Base-by-base conservation (phyloP, 768 basidiomycete genomes). In the Suillus bovinus region DNA sequence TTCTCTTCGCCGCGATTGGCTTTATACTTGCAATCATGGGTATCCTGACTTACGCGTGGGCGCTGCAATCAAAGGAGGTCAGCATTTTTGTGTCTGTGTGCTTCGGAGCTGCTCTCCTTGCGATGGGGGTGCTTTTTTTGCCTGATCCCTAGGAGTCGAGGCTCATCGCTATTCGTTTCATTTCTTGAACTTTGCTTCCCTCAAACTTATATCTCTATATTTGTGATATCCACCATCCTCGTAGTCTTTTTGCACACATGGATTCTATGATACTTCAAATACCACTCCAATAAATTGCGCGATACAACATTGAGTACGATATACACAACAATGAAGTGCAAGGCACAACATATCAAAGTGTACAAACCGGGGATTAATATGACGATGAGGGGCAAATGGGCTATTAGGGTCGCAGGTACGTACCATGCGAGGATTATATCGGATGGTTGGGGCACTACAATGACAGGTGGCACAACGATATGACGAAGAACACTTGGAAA, bases 11-110 rank as follows among this genome's bases (percentile, higher is more conserved):
- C 14, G 71, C 76, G 9, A 42, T 76, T 34, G 85, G 86, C 24
- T 87, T 87, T 66, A 65, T 76, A 13, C 74, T 87, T 20, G 81
- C 81, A 3, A 72, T 86, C 29, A 66, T 74, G 11, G 86, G 86
- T 0, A 79, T 85, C 56, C 6, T 84, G 5, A 80, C 79, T 64
- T 84, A 80, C 62, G 76, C 81, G 3, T 87, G 85, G 85, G 77
- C 79, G 13, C 67, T 70, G 27, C 78, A 85, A 60, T 77, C 84
- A 1, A 62, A 36, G 5, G 79, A 77, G 57, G 84, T 82, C 8
- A 76, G 81, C 56, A 69, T 83, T 46, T 80, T 82, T 49, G 74
- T 79, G 20, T 78, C 75, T 22, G 59, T 63, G 7, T 80, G 77
- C 62, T 72, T 84, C 64, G 79, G 66, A 1, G 58, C 74, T 39